Percentiles rank a stretch among this genome's conserved stretches.
phyloP scores from a whole-genome alignment of 805 yeast genomes.

The Cyberlindnera subsufficiens region DNA sequence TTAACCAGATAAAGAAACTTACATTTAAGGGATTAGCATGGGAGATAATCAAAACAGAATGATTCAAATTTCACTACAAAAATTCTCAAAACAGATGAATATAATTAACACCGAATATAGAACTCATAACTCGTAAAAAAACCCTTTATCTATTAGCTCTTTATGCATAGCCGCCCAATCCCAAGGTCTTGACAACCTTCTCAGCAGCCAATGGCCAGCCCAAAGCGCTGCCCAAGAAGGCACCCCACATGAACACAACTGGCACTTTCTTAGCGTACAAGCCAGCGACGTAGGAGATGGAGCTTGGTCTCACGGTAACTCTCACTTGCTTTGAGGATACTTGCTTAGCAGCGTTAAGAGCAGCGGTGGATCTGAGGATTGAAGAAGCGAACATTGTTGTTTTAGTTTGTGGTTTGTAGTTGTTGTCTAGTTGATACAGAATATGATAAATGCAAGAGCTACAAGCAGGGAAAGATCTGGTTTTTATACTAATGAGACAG shows the following conservation, averaged over 20 bases:
- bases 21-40: too few relatives aligned
- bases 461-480: not conserved
- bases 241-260: constrained; percentile 19
- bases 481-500: not conserved
- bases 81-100: too few relatives aligned
- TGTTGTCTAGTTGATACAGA: not conserved
- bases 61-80: too few relatives aligned
- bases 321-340: constrained; percentile 16
- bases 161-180: constrained; percentile 5
- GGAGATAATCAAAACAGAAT: too few relatives aligned
- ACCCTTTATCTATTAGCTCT: not conserved
- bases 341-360: constrained; percentile 17
- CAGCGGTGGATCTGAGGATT: constrained; percentile 22
- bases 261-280: constrained; percentile 18
- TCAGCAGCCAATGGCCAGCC: constrained; percentile 20
- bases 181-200: constrained; percentile 3
- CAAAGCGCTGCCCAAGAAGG: constrained; percentile 12
- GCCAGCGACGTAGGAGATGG: constrained; percentile 5
- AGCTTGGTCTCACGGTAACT: constrained; percentile 14
- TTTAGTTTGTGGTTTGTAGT: constrained; percentile 1
- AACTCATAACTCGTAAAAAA: not conserved
- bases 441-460: not conserved
- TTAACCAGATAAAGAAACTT: too few relatives aligned
- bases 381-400: constrained; percentile 22
- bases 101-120: not conserved